Conservation (phyloP, 2,329 filamentous ascomycete species). For the Septoria linicola region DNA sequence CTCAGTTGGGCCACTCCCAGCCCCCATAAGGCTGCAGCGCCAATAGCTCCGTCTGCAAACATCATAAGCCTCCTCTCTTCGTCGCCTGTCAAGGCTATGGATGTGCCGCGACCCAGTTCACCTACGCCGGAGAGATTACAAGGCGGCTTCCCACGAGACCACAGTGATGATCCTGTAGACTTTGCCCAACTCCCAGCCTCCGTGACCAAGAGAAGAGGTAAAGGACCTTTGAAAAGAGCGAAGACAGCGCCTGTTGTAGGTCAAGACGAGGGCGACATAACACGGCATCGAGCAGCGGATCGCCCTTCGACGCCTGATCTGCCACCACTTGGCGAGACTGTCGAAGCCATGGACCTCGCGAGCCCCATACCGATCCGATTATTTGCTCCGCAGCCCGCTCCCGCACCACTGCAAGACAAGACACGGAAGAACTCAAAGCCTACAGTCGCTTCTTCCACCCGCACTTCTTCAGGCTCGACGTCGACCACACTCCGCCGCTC, state of each 20-base stretch:
- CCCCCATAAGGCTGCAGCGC: conserved; percentile 23
- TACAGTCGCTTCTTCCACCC: neutral
- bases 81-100: conserved; percentile 24
- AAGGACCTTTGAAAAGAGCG: conserved; percentile 32
- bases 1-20: conserved; percentile 32
- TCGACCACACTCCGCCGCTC: conserved; percentile 1
- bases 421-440: neutral
- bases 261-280: conserved; percentile 10
- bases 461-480: neutral
- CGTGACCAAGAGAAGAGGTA: conserved; percentile 35
- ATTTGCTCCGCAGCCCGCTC: neutral
- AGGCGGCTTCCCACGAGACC: conserved; percentile 14
- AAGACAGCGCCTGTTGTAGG: conserved; percentile 33
- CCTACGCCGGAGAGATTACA: conserved; percentile 24
- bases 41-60: conserved; percentile 10
- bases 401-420: neutral
- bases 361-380: conserved; percentile 10
- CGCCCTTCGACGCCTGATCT: neutral
- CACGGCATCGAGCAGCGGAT: neutral
- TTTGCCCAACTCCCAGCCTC: conserved; percentile 31
- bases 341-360: conserved; percentile 26
- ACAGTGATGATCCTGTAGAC: neutral
- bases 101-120: conserved; percentile 14
- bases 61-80: conserved; percentile 36
- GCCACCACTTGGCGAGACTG: neutral